These are phyloP conservation scores for Platanthera guangdongensis DNA, from an alignment of 106 monocot species.

Conservation along the genomic window DNA sequence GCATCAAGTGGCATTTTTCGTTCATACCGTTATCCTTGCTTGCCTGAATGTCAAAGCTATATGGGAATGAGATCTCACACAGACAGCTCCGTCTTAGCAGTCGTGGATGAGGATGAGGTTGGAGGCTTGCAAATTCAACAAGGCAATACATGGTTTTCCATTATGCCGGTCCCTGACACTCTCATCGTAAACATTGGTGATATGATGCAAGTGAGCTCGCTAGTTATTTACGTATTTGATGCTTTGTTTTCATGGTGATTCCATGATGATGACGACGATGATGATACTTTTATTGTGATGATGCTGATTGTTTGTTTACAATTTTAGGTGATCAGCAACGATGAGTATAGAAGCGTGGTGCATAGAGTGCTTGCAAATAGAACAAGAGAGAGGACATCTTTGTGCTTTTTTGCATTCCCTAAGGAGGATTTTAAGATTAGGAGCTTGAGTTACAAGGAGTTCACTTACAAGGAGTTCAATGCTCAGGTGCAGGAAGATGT, in stretches of 20 bases:
- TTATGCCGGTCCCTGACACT: slow-evolving; percentile 31
- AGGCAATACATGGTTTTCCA: slow-evolving; percentile 31
- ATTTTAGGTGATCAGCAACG: slow-evolving; percentile 54
- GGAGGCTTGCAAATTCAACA: slow-evolving; percentile 51
- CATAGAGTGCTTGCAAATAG: slow-evolving; percentile 51
- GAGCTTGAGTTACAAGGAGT: slow-evolving; percentile 42
- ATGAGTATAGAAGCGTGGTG: slow-evolving; percentile 44
- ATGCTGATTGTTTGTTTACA: neutral
- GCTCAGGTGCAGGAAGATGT: slow-evolving; percentile 54
- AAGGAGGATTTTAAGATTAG: slow-evolving; percentile 25
- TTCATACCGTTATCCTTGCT: slow-evolving; percentile 52
- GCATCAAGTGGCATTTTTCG: slow-evolving; percentile 29
- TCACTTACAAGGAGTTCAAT: slow-evolving; percentile 49
- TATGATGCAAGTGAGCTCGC: slow-evolving; percentile 39
- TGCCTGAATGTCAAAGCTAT: slow-evolving; percentile 12
- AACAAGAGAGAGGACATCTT: slow-evolving; percentile 40
- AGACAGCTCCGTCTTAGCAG: slow-evolving; percentile 52
- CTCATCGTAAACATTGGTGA: slow-evolving; percentile 63
- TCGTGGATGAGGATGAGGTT: slow-evolving; percentile 42
- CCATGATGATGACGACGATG: neutral
- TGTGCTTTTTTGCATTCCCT: slow-evolving; percentile 73
- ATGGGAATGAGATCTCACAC: slow-evolving; percentile 65
- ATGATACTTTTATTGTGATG: neutral
- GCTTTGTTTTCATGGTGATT: neutral
- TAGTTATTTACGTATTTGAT: too few relatives aligned